Conservation (phyloP, 1,139 yeast genomes). For the Geotrichum phurueaensis region DNA sequence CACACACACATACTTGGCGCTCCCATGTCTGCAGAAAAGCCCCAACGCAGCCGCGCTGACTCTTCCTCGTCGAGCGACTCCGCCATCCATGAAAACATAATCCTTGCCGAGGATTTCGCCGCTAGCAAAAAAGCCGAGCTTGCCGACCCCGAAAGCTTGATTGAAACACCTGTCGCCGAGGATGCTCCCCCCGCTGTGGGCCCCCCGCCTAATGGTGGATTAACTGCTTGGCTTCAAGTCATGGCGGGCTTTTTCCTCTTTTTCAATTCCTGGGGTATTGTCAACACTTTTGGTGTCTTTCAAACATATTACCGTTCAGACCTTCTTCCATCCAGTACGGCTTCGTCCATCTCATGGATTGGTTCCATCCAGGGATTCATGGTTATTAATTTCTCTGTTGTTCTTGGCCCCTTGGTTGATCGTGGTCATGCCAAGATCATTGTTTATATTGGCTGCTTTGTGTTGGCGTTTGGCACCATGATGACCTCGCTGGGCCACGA, state of each 20-base stretch:
- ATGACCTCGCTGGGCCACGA: constrained; percentile 46
- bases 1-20: too few species aligned
- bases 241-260: constrained; percentile 43
- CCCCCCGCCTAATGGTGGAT: constrained; percentile 31
- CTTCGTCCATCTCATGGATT: constrained; percentile 54
- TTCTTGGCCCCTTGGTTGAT: constrained; percentile 59
- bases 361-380: constrained; percentile 53
- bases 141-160: not conserved
- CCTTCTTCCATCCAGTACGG: constrained; percentile 40
- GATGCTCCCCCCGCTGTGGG: not conserved
- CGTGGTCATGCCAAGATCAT: constrained; percentile 30
- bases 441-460: constrained; percentile 44
- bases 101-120: not conserved
- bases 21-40: too few species aligned
- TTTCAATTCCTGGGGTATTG: constrained; percentile 52
- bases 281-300: constrained; percentile 56
- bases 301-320: constrained; percentile 51
- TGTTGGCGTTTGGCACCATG: constrained; percentile 43
- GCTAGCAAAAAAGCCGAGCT: not conserved
- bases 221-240: constrained; percentile 33
- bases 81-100: not conserved
- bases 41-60: too few species aligned
- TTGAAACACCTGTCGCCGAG: not conserved
- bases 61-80: not conserved
- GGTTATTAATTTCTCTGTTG: constrained; percentile 50